Conservation (phyloP, 371 early-diverging fungal genomes). For the Mortierella sp. region DNA sequence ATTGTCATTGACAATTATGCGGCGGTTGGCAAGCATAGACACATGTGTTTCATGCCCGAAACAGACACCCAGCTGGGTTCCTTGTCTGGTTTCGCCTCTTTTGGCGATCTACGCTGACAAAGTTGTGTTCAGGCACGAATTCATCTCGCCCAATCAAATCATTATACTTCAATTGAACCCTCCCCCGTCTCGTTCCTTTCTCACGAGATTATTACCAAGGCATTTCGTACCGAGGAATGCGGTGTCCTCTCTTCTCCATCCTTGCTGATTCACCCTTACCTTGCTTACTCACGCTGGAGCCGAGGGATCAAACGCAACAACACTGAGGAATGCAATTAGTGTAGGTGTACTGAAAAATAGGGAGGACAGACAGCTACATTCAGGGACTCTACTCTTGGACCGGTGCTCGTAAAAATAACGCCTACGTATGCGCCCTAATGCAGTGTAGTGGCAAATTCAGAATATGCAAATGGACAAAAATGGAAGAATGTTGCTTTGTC, state of each 20-base stretch:
- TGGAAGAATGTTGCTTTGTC: slow-evolving; percentile 4
- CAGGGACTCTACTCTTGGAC: no score
- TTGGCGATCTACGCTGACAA: slow-evolving; percentile 8
- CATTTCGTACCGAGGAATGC: no score
- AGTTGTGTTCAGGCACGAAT: not conserved
- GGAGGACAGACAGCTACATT: no score
- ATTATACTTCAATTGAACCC: not conserved
- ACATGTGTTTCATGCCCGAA: not conserved
- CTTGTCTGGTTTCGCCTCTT: not conserved
- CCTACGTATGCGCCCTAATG: no score
- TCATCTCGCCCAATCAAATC: not conserved
- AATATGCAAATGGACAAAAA: not conserved
- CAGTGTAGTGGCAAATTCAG: not conserved
- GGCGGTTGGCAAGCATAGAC: no score
- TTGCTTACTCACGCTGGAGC: not conserved
- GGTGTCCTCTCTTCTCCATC: no score
- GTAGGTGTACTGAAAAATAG: no score
- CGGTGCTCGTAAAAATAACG: no score
- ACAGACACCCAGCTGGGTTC: not conserved
- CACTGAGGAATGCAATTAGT: not conserved
- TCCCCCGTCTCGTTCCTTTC: not conserved
- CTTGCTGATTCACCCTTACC: not conserved
- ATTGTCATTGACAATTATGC: no score
- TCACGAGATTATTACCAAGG: no score
- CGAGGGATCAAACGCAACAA: not conserved